Evolutionary conservation across 2,329 filamentous ascomycete genomes (phyloP), one percentile per base, ranked within the genome.

Genomic region (Penicillium sp.): DNA sequence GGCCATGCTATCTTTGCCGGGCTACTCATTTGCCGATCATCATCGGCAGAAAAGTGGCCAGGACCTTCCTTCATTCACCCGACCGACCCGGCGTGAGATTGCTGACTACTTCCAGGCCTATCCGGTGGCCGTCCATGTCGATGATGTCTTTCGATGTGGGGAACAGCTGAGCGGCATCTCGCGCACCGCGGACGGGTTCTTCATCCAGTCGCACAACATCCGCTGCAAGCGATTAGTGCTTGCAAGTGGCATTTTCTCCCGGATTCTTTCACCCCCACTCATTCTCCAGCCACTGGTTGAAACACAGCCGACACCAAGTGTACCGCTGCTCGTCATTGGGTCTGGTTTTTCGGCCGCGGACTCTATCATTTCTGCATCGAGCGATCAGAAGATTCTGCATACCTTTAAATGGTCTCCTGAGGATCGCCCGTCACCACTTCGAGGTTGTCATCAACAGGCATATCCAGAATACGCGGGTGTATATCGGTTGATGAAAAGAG

Each of bases 291-390:
- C 83, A 1, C 64, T 87, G 7, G 63, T 78, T 7, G 50, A 67
- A 31, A 68, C 77, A 2, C 65, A 66, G 14, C 43, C 70, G 64
- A 55, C 64, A 58, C 58, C 69, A 2, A 33, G 62, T 4, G 63
- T 67, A 3, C 82, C 84, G 0, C 67, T 86, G 1, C 76, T 87
- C 4, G 81, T 87, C 6, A 77, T 87, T 50, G 85, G 85, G 6
- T 87, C 85, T 9, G 85, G 85, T 0, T 87, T 87, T 70, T 85
- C 84, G 2, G 85, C 85, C 2, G 85, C 85, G 27, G 85, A 87
- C 72, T 76, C 83, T 3, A 86, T 87, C 51, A 82, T 86, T 40
- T 85, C 83, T 6, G 77, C 81, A 18, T 37, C 56, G 1, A 18
- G 55, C 0, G 31, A 19, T 75, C 79, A 31, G 69, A 75, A 14